A percentile compares a stretch with the other conserved stretches of the same genome.
Evolutionary conservation across 169 alveolate species (phyloP).

Genomic region (Cryptosporidium baileyi): DNA sequence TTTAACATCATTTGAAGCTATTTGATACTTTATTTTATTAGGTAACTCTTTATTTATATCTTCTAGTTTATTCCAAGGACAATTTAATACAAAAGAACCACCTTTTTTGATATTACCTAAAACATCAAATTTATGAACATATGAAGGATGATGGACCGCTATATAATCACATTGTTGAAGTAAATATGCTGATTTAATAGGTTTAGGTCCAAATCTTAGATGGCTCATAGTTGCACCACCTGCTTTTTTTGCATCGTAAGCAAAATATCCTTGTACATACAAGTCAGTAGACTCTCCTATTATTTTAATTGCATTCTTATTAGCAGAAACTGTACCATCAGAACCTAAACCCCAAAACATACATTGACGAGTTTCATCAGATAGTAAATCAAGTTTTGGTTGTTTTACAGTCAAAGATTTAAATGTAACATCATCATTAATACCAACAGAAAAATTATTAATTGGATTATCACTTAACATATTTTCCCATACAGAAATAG

Average conservation of each 20-base stretch:
- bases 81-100: conserved; percentile 73
- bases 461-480: conserved; percentile 71
- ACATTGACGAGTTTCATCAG: conserved; percentile 74
- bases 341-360: conserved; percentile 77
- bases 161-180: conserved; percentile 73
- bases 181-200: conserved; percentile 72
- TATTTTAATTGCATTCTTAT: conserved; percentile 78
- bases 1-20: conserved; percentile 69
- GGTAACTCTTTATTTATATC: conserved; percentile 48
- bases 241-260: conserved; percentile 76
- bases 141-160: conserved; percentile 77
- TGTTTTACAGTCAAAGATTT: conserved; percentile 67
- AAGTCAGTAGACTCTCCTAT: conserved; percentile 75
- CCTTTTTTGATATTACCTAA: conserved; percentile 64
- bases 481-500: conserved; percentile 73
- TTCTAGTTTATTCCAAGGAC: conserved; percentile 73
- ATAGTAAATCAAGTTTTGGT: conserved; percentile 57
- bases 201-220: conserved; percentile 76
- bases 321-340: conserved; percentile 79
- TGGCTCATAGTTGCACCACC: conserved; percentile 79
- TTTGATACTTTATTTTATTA: conserved; percentile 7
- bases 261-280: conserved; percentile 77
- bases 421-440: conserved; percentile 75
- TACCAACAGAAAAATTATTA: conserved; percentile 76
- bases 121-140: conserved; percentile 46